A percentile compares a stretch with the other conserved stretches of the same genome.
Conservation (phyloP, 768 basidiomycete genomes). For the Auricularia auricula-judae region DNA sequence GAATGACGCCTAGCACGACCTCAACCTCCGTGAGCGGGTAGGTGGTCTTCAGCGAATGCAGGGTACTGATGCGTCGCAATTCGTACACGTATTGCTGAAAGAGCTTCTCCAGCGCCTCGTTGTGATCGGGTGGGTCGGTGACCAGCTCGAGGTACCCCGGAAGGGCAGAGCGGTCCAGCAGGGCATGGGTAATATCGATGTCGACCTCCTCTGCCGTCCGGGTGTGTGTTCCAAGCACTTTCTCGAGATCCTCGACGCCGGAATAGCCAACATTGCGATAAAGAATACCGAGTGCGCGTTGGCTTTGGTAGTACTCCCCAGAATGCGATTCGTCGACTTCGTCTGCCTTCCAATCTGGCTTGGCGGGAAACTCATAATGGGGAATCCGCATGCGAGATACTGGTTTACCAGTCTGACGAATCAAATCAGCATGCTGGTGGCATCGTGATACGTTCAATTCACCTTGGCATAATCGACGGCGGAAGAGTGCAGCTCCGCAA, state of each 20-base stretch:
- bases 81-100: constrained; percentile 52
- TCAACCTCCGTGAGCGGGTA: constrained; percentile 61
- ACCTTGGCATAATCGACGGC: constrained; percentile 79
- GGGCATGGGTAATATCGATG: not conserved
- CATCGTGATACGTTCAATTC: constrained; percentile 27
- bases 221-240: constrained; percentile 3
- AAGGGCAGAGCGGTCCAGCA: not conserved
- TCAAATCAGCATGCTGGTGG: not conserved
- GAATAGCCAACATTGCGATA: constrained; percentile 44
- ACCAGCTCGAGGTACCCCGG: constrained; percentile 8
- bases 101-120: constrained; percentile 23
- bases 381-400: constrained; percentile 33
- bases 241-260: constrained; percentile 22
- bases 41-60: constrained; percentile 49
- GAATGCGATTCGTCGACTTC: constrained; percentile 27
- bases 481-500: constrained; percentile 51
- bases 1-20: constrained; percentile 61
- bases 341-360: constrained; percentile 70
- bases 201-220: not conserved
- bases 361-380: constrained; percentile 49
- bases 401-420: constrained; percentile 15
- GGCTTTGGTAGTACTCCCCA: constrained; percentile 58
- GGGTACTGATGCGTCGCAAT: constrained; percentile 56
- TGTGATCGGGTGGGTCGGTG: constrained; percentile 16
- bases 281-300: constrained; percentile 57